phyloP scores from a whole-genome alignment of 495 filamentous ascomycete species.

The Astrothelium macrocarpum region DNA sequence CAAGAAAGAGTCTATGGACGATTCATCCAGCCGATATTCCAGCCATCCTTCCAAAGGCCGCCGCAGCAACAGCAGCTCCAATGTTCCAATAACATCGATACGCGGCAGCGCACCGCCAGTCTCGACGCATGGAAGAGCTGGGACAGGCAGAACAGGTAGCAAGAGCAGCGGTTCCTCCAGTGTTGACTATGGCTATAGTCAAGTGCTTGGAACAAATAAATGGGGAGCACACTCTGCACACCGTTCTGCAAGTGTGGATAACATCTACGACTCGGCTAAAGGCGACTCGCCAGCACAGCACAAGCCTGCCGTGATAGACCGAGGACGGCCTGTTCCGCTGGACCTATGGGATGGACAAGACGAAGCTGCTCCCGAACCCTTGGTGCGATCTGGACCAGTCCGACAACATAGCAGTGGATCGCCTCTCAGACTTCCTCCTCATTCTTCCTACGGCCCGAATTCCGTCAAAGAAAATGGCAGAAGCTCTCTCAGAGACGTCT shows the following conservation, averaged over 20 bases:
- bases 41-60: constrained; percentile 47
- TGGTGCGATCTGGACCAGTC: constrained; percentile 65
- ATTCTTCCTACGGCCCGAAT: not conserved
- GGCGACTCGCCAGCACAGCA: not conserved
- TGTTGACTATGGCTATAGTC: constrained; percentile 52
- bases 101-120: not conserved
- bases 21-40: constrained; percentile 55
- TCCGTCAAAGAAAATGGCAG: constrained; percentile 34
- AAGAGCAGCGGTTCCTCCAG: constrained; percentile 66
- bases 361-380: constrained; percentile 85
- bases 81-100: constrained; percentile 43
- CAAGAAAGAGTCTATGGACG: constrained; percentile 42
- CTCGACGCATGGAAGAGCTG: not conserved
- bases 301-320: constrained; percentile 21
- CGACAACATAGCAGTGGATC: not conserved
- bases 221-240: constrained; percentile 43
- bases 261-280: constrained; percentile 34
- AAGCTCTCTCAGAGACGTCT: not conserved
- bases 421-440: not conserved
- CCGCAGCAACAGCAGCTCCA: constrained; percentile 75
- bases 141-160: constrained; percentile 49
- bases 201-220: constrained; percentile 45
- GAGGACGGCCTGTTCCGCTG: constrained; percentile 24
- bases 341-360: constrained; percentile 42
- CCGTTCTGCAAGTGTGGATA: constrained; percentile 73